Evolutionary conservation across 108 stramenopile genomes (phyloP).

Genomic region (Cylindrotheca closterium): DNA sequence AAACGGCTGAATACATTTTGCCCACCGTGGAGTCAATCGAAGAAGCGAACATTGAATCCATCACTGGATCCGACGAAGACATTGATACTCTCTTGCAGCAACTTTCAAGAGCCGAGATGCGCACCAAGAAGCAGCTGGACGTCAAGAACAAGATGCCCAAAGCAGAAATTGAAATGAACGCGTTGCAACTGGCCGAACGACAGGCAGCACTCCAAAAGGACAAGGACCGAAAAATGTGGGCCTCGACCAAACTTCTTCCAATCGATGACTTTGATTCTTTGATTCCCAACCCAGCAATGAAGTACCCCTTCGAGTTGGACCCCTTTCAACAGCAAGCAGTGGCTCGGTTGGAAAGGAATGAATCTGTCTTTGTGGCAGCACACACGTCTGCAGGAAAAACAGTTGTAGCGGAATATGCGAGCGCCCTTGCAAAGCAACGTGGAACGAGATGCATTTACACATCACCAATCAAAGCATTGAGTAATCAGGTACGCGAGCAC

Average conservation of each 20-base stretch:
- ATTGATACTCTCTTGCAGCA: slow-evolving; percentile 66
- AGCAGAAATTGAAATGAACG: slow-evolving; percentile 27
- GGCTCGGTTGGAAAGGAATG: slow-evolving; percentile 84
- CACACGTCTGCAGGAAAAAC: slow-evolving; percentile 96
- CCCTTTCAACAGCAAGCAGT: slow-evolving; percentile 96
- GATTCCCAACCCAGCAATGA: slow-evolving; percentile 85
- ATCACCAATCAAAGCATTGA: slow-evolving; percentile 69
- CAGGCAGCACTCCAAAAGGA: slow-evolving; percentile 34
- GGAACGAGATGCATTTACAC: slow-evolving; percentile 95
- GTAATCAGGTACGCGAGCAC: slow-evolving; percentile 21
- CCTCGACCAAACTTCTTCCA: slow-evolving; percentile 61
- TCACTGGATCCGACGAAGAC: slow-evolving; percentile 32
- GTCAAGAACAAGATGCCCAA: slow-evolving; percentile 16
- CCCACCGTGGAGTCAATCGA: slow-evolving; percentile 1
- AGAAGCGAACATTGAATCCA: no score
- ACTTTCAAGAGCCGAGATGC: slow-evolving; percentile 28
- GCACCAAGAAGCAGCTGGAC: slow-evolving; percentile 18
- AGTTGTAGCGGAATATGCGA: slow-evolving; percentile 91
- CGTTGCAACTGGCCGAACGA: slow-evolving; percentile 35
- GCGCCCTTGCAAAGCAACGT: slow-evolving; percentile 89
- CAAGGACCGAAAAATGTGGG: slow-evolving; percentile 76
- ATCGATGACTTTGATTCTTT: slow-evolving; percentile 67
- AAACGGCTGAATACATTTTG: not conserved
- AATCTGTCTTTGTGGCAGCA: slow-evolving; percentile 95
- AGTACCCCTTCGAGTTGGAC: slow-evolving; percentile 93